Evolutionary conservation across 2,329 filamentous ascomycete genomes (phyloP).

Genomic region (Cadophora sp.): DNA sequence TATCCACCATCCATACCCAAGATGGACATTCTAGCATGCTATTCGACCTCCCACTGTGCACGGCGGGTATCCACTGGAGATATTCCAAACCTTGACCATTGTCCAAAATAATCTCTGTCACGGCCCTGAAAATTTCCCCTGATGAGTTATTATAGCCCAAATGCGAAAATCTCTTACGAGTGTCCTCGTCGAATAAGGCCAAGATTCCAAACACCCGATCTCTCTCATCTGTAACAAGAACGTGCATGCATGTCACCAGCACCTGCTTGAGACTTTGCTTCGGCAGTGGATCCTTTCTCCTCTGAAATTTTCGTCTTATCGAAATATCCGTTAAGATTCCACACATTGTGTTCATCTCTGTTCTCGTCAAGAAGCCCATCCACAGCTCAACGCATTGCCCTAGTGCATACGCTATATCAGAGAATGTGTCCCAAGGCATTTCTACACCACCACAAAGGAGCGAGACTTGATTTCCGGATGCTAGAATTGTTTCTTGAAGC

Average conservation of each 20-base stretch:
- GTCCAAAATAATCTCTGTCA: not conserved
- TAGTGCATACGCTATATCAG: not conserved
- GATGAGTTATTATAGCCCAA: not conserved
- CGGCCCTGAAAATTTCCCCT: not conserved
- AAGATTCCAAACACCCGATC: not conserved
- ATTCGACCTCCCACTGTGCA: not conserved
- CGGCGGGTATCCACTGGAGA: not conserved
- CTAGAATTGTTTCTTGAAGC: not conserved
- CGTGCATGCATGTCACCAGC: not conserved
- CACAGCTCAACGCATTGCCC: not conserved
- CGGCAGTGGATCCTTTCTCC: not conserved
- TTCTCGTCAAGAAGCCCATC: too few species aligned
- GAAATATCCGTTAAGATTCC: not conserved
- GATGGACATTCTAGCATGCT: not conserved
- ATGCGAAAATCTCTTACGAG: not conserved
- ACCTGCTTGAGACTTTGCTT: not conserved
- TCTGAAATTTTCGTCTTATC: not conserved
- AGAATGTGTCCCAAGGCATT: not conserved
- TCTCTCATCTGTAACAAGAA: not conserved
- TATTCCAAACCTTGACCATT: not conserved
- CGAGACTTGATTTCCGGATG: not conserved
- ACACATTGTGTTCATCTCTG: not conserved
- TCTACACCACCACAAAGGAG: not conserved
- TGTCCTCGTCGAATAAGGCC: not conserved
- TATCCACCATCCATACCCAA: not conserved